Conservation (phyloP, 2,329 filamentous ascomycete genomes). For the Metarhizium rileyi region DNA sequence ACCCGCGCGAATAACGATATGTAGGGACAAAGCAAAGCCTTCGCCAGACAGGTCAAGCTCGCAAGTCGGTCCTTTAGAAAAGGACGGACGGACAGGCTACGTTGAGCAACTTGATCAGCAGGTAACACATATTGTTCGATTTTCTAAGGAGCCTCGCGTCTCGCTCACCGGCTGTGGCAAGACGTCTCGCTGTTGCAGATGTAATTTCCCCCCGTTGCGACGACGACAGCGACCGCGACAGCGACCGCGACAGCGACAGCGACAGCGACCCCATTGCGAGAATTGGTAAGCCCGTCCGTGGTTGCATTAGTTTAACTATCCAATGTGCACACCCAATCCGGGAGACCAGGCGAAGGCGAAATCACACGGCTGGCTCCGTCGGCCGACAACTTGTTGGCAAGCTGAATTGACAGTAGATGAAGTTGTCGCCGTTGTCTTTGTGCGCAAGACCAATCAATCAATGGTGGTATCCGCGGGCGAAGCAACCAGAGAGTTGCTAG, state of each 20-base stretch:
- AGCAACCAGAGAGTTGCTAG: neutral
- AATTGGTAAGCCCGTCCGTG: neutral
- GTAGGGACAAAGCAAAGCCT: neutral
- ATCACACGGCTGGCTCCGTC: too few species aligned
- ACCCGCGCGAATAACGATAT: neutral
- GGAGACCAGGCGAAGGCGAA: too few species aligned
- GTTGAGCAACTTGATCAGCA: too few species aligned
- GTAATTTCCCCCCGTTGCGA: neutral
- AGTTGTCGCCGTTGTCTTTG: too few species aligned
- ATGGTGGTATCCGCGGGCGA: neutral
- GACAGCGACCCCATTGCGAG: neutral
- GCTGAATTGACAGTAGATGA: too few species aligned
- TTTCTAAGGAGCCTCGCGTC: neutral
- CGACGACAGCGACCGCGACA: neutral
- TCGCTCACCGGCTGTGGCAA: neutral
- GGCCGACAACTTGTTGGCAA: too few species aligned
- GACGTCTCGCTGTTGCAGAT: neutral
- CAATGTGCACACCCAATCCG: too few species aligned
- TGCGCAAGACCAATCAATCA: too few species aligned
- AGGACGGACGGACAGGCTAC: neutral
- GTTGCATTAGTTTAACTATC: neutral
- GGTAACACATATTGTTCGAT: too few species aligned
- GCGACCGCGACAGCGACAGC: neutral
- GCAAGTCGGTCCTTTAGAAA: neutral
- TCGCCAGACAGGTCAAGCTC: too few species aligned